A percentile compares a stretch with the other conserved stretches of the same genome.
These are phyloP conservation scores for Primulina huaijiensis DNA, from an alignment of 257 asterid species.

Conservation along the genomic window DNA sequence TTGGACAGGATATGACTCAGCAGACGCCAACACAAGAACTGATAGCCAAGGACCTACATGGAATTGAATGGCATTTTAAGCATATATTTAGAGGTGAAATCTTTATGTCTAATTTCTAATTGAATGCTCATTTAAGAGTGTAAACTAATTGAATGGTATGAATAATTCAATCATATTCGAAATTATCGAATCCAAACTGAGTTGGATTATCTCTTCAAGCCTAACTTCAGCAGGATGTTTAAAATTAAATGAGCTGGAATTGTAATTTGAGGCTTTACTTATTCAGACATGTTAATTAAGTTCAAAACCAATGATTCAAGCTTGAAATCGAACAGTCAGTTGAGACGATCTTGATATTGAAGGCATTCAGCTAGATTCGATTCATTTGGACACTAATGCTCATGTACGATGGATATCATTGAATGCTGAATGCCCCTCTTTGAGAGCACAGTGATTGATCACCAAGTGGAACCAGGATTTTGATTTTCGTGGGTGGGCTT, in stretches of 20 bases:
- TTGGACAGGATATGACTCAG: constrained; percentile 43
- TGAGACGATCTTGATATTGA: neutral
- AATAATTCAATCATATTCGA: neutral
- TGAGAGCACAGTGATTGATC: neutral
- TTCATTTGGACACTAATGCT: neutral
- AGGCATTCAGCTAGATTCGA: neutral
- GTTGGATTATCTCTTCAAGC: neutral
- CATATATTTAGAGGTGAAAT: constrained; percentile 54
- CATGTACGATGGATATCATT: neutral
- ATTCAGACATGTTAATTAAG: too few species aligned
- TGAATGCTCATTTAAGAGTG: too few species aligned
- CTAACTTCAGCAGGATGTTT: neutral
- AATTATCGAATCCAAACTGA: neutral
- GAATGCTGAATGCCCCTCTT: neutral
- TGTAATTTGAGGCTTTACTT: neutral
- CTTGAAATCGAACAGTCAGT: neutral
- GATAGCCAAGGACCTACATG: constrained; percentile 56
- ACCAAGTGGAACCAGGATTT: neutral
- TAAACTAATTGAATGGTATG: too few species aligned
- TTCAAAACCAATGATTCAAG: neutral
- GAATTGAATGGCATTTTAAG: constrained; percentile 56
- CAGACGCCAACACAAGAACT: constrained; percentile 54
- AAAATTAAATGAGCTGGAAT: neutral
- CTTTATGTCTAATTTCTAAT: neutral
- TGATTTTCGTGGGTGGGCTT: neutral